Base-by-base conservation (phyloP, 2,329 filamentous ascomycete genomes). In the Albifimbria verrucaria region DNA sequence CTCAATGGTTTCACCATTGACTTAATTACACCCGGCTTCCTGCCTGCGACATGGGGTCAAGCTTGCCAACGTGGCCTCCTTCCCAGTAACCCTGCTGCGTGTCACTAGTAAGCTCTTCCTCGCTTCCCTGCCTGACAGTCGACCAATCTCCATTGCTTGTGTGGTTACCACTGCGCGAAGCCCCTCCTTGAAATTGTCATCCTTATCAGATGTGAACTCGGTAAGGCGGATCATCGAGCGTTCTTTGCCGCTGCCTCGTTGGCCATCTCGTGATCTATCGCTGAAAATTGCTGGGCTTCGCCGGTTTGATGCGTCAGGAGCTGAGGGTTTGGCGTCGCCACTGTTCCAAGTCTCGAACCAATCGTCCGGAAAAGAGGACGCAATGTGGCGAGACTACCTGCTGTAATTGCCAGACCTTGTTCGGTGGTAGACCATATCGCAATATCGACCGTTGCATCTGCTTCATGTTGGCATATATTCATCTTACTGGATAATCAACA, bases 401-500 rank as follows among this genome's bases (percentile, higher is more conserved):
- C 77, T 7, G 72, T 72, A 57, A 81, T 74, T 47, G 76, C 75
- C 2, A 81, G 68, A 12, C 73, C 75, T 32, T 74, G 67, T 51
- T 81, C 78, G 7, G 73, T 65, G 1, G 72, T 74, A 2, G 76
- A 77, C 75, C 76, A 80, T 57, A 79, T 75, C 17, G 76, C 75
- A 48, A 78, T 73, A 53, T 73, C 69, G 48, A 68, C 51, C 0
- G 74, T 77, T 23, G 70, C 68, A 61, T 61, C 72, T 65, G 36
- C 25, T 15, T 41, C 5, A n/a, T 3, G 22, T 15, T 36, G n/a
- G 28, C 28, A 36, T n/a, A 36, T 36, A 10, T n/a, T 10, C 28
- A n/a, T n/a, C 28, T 36, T 9, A 10, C 28, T 9, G 10, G n/a
- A 36, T n/a, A 10, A 36, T n/a, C n/a, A n/a, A 10, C n/a, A 12